These are phyloP conservation scores for Trypanosoma theileri DNA, from an alignment of 208 protist genomes.

Conservation along the genomic window DNA sequence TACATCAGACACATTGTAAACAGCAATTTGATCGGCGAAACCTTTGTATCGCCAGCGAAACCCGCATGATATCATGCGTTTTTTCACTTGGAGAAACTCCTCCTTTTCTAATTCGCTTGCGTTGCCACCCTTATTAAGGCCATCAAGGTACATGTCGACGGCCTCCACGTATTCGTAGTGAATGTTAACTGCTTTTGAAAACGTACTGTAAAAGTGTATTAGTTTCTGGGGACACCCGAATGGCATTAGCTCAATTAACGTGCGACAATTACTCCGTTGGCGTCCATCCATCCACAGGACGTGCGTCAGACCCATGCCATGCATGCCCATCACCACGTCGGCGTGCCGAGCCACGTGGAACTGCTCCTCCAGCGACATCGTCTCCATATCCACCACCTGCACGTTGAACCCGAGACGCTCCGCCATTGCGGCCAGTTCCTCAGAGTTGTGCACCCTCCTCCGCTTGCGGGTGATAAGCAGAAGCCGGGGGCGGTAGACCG, in stretches of 20 bases:
- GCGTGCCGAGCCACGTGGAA: conserved; percentile 47
- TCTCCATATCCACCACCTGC: conserved; percentile 29
- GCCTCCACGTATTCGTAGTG: conserved; percentile 31
- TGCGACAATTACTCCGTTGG: conserved; percentile 24
- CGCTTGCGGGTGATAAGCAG: conserved; percentile 42
- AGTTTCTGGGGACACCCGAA: conserved; percentile 31
- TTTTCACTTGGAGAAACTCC: not conserved
- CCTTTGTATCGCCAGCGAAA: not conserved
- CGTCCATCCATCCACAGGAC: conserved; percentile 49
- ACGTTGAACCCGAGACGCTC: conserved; percentile 45
- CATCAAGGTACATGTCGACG: conserved; percentile 26
- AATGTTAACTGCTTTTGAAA: conserved; percentile 21
- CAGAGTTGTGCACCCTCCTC: conserved; percentile 36
- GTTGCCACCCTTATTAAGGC: not conserved
- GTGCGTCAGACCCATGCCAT: conserved; percentile 39
- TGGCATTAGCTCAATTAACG: conserved; percentile 42
- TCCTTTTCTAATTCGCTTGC: not conserved
- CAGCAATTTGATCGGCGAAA: conserved; percentile 4
- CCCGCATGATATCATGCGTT: not conserved
- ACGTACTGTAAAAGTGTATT: conserved; percentile 20
- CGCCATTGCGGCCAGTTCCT: conserved; percentile 28
- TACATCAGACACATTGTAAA: conserved; percentile 4
- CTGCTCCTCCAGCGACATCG: conserved; percentile 32
- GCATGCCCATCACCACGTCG: conserved; percentile 47
- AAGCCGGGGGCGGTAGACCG: conserved; percentile 22